Conservation (phyloP, 192 early-diverging fungal species). For the Coemansia biformis region DNA sequence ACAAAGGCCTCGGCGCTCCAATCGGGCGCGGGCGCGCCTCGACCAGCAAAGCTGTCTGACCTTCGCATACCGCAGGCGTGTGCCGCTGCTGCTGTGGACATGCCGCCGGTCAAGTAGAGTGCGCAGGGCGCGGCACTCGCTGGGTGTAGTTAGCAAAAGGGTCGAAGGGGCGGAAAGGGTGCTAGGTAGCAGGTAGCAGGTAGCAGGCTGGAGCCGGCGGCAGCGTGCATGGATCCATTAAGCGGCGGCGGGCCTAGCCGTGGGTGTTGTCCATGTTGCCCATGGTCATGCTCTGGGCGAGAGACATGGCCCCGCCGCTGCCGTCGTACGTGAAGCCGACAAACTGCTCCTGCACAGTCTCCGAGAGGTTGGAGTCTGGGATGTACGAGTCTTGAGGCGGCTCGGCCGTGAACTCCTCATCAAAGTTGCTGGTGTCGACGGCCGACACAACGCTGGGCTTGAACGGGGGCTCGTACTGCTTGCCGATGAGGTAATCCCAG, state of each 20-base stretch:
- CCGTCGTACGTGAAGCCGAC: constrained; percentile 87
- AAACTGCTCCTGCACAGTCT: constrained; percentile 92
- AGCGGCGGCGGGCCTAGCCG: constrained; percentile 11
- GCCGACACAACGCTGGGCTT: constrained; percentile 85
- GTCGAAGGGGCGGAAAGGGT: too few relatives aligned
- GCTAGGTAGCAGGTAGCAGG: too few relatives aligned
- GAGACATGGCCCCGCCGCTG: constrained; percentile 66
- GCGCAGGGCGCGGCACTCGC: too few relatives aligned
- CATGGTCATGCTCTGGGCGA: constrained; percentile 54
- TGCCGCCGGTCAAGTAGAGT: too few relatives aligned
- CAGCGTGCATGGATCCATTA: too few relatives aligned
- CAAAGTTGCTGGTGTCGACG: constrained; percentile 95
- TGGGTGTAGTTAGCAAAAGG: too few relatives aligned
- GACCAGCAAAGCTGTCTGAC: too few relatives aligned
- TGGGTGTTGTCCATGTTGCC: constrained; percentile 43
- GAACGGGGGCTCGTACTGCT: constrained; percentile 90
- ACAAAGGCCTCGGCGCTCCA: too few relatives aligned
- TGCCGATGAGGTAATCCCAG: constrained; percentile 82
- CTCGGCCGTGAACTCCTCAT: constrained; percentile 96
- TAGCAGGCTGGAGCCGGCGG: too few relatives aligned
- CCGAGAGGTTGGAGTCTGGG: constrained; percentile 74
- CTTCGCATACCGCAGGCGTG: too few relatives aligned
- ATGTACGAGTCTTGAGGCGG: constrained; percentile 83
- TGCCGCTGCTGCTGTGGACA: too few relatives aligned
- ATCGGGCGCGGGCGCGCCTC: too few relatives aligned